Evolutionary conservation across 441 rosid genomes (phyloP), one percentile per base, ranked within the genome.

Genomic region (Aquilaria agallochum): DNA sequence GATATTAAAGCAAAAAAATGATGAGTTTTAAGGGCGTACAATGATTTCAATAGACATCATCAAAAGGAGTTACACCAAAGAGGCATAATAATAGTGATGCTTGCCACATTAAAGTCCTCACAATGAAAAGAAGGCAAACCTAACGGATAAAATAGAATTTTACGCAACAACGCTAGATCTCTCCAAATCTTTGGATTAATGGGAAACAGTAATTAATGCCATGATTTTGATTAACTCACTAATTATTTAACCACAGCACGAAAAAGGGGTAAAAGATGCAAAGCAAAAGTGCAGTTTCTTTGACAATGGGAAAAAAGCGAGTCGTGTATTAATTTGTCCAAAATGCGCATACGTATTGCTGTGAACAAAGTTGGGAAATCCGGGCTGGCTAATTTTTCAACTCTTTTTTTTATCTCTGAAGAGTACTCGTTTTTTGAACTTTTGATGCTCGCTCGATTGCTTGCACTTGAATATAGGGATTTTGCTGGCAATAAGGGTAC

Each of bases 31-130:
- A 54, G 46, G 58, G 63, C 58, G 57, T 63, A 53, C 68, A 74
- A 83, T 84, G 56, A 76, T 81, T 83, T 74, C 76, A 70, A 59
- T 63, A 55, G 79, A 67, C 71, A 78, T 70, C 72, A 83, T 80
- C 50, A 80, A 80, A 79, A 76, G 81, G 78, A 77, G 77, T 74
- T 77, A 20, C 76, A 75, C 55, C 72, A 60, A 81, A 81, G 87
- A 30, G 72, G 68, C 79, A 80, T 77, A 36, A 36, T 74, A 69
- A 78, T 68, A 44, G 67, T 60, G 64, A 36, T 74, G 34, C 45
- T n/a, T 73, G 69, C 64, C 60, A 49, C 69, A 72, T 68, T 71
- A 70, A 70, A 72, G 76, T 66, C 63, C 45, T 32, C 56, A 61
- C 72, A 68, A 32, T 55, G 56, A 59, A 64, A 62, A 62, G 51